Evolutionary conservation across 192 early-diverging fungal genomes (phyloP).

Genomic region (Umbelopsis isabellina): DNA sequence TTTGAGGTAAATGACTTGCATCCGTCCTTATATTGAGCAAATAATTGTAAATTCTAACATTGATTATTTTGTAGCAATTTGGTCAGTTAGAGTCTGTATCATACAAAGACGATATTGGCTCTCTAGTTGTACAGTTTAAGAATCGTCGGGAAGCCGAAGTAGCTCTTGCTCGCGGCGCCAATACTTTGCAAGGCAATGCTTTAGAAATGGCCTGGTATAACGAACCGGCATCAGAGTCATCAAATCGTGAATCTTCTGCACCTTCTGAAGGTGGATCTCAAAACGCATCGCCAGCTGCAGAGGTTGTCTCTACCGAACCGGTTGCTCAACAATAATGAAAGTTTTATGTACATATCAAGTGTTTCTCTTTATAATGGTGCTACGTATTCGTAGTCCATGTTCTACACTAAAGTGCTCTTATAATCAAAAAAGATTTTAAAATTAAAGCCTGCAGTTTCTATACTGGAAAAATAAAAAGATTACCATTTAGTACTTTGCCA

Average conservation of each 20-base stretch:
- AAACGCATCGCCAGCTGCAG: constrained; percentile 24
- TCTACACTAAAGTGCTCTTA: constrained; percentile 3
- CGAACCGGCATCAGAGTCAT: constrained; percentile 22
- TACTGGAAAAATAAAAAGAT: too few species aligned
- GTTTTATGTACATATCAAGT: constrained; percentile 24
- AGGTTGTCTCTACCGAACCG: constrained; percentile 11
- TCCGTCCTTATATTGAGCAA: neutral
- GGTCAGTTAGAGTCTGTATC: constrained; percentile 53
- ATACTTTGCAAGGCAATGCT: constrained; percentile 27
- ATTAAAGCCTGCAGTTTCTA: neutral
- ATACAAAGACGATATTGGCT: constrained; percentile 44
- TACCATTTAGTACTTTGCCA: too few species aligned
- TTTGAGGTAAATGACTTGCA: constrained; percentile 59
- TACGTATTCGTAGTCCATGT: neutral
- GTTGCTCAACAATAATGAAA: neutral
- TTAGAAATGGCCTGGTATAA: constrained; percentile 35
- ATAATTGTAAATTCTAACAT: neutral
- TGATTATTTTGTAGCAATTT: constrained; percentile 39
- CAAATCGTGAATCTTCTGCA: constrained; percentile 9
- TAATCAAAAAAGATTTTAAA: neutral
- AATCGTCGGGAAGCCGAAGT: constrained; percentile 60
- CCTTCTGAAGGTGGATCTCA: constrained; percentile 27
- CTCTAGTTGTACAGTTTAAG: constrained; percentile 54
- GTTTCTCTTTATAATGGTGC: neutral
- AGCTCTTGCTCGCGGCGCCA: constrained; percentile 30